phyloP scores from a whole-genome alignment of 768 basidiomycete genomes.

The Pleurotus pulmonarius region DNA sequence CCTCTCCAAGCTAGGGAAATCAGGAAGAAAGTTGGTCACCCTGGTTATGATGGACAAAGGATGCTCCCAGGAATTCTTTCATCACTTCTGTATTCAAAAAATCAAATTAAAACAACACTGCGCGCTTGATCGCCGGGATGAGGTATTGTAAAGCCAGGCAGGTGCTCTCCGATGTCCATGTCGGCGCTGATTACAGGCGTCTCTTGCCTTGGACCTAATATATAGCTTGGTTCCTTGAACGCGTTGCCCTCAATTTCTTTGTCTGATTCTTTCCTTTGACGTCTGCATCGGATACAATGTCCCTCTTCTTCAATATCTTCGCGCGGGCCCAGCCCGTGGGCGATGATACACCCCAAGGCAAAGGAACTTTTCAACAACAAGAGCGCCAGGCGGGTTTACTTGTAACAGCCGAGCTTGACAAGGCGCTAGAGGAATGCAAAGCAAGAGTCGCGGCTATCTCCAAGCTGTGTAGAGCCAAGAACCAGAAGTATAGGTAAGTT shows the following conservation, averaged over 20 bases:
- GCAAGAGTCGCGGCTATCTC: conserved; percentile 41
- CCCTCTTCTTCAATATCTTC: background rate
- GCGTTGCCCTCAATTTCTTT: too few relatives aligned
- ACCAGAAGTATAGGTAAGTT: conserved; percentile 48
- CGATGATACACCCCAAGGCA: background rate
- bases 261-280: background rate
- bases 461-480: conserved; percentile 39
- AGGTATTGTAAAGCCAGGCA: too few relatives aligned
- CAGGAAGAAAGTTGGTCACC: too few relatives aligned
- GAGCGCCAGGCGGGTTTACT: conserved; percentile 26
- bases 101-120: too few relatives aligned
- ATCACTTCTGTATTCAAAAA: too few relatives aligned
- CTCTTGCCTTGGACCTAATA: background rate
- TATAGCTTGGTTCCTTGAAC: background rate
- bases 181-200: background rate
- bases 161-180: conserved; percentile 2
- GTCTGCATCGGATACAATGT: too few relatives aligned
- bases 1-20: too few relatives aligned
- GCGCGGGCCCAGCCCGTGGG: too few relatives aligned
- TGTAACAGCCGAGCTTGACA: conserved; percentile 41
- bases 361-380: background rate
- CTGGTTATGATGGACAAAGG: too few relatives aligned
- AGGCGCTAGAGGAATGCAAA: conserved; percentile 42
- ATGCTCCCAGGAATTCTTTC: too few relatives aligned
- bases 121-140: too few relatives aligned